Evolutionary conservation across 352 stramenopile species (phyloP), one percentile per base, ranked within the genome.

Genomic region (Phytopythium boreale): DNA sequence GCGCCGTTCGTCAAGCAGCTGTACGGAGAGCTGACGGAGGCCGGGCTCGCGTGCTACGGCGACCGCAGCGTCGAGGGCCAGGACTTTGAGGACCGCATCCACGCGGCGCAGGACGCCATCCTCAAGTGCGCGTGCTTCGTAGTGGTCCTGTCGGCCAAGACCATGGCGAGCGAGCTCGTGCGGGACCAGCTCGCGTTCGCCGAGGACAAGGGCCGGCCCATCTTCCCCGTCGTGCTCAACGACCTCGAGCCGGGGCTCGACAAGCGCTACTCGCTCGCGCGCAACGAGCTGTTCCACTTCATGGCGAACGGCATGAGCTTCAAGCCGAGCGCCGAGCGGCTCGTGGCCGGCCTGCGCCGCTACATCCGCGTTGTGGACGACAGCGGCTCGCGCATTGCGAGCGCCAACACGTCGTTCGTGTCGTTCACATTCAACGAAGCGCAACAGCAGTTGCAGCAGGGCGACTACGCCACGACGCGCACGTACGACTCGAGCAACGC

Each of bases 261-360:
- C 71, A 90, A 93, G 56, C 79, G 82, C 50, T 95, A 95, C 62
- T 92, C 87, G 36, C 76, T 95, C 1, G 83, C 85, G 24, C 77
- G 87, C 15, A 92, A 85, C 52, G 81, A 92, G 43, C 58, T 95
- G 22, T 94, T 77, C 67, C 87, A 95, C 67, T 95, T 95, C 44
- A 76, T 91, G 64, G 76, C 67, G 53, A 78, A 86, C 31, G 83
- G 85, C 24, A 87, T 89, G 67, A 83, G 78, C 37, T 93, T 93
- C 59, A 80, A 85, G 43, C 63, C 72, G 19, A 93, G 82, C 31
- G 81, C 82, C 17, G 72, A 91, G 20, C 64, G 56, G 5, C 68
- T 93, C 31, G 53, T 90, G 4, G 46, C 66, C 0, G 78, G 82
- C 12, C 55, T 93, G 14, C 63, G 69, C 24, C 75, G 71, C 17